These are phyloP conservation scores for Yamadazyma olivae DNA, from an alignment of 805 yeast species.

Conservation along the genomic window DNA sequence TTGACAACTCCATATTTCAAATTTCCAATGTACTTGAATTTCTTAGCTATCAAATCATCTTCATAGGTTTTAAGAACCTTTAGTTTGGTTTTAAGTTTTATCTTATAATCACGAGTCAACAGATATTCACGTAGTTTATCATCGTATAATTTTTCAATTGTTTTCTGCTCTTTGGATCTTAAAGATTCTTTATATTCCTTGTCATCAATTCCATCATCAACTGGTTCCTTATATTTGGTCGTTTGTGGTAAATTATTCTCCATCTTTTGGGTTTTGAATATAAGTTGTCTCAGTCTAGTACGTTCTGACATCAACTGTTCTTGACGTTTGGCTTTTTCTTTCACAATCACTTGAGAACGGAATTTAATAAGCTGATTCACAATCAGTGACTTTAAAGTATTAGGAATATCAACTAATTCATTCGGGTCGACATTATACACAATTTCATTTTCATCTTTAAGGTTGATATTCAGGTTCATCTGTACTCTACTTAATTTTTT, in stretches of 20 bases:
- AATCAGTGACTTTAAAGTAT: slow-evolving; percentile 49
- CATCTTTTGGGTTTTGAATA: slow-evolving; percentile 16
- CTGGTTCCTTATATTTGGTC: slow-evolving; percentile 5
- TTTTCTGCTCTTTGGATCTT: slow-evolving; percentile 19
- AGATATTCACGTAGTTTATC: slow-evolving; percentile 13
- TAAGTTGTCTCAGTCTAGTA: slow-evolving; percentile 43
- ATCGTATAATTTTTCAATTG: slow-evolving; percentile 18
- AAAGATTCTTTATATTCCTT: slow-evolving; percentile 24
- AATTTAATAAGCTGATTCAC: slow-evolving; percentile 53
- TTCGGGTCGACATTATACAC: slow-evolving; percentile 52
- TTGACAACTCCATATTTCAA: slow-evolving; percentile 3
- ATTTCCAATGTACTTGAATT: slow-evolving; percentile 32
- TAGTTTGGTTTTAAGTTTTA: slow-evolving; percentile 19
- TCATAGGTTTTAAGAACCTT: slow-evolving; percentile 32
- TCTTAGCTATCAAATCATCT: slow-evolving; percentile 31
- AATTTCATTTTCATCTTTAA: background rate
- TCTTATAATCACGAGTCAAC: slow-evolving; percentile 17
- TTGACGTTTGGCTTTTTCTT: slow-evolving; percentile 51
- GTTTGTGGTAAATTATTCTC: slow-evolving; percentile 15
- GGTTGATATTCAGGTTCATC: background rate
- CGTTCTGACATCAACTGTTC: slow-evolving; percentile 48
- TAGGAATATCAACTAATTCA: slow-evolving; percentile 58
- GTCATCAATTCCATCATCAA: slow-evolving; percentile 21
- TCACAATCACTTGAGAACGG: slow-evolving; percentile 49
- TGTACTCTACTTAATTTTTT: background rate